Evolutionary conservation across 129 eudicot genomes (phyloP), one percentile per base, ranked within the genome.

Genomic region (Smallanthus sonchifolius): DNA sequence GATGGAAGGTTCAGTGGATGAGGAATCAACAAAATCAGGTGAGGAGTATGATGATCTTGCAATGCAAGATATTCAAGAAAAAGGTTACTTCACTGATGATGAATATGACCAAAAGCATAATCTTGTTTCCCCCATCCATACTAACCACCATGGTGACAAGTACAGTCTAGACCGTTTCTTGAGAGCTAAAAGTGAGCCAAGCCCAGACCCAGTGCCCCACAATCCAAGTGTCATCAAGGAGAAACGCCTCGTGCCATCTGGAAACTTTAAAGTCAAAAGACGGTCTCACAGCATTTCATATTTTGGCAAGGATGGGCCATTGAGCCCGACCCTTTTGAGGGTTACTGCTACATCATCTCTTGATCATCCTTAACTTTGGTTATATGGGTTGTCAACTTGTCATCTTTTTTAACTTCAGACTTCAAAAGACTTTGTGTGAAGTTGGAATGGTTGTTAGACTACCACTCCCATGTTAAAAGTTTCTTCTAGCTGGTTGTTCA

Each of bases 41-140:
- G 97, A 91, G 79, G 97, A 91, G 81, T 88, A 88, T 28, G 94
- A 88, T 43, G 97, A 91, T 79, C 92, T 91, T 34, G 97, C 97
- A 5, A 86, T 91, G 90, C 77, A 80, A 43, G 97, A 88, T 80
- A 77, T 73, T 65, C 86, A 77, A 73, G 85, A 85, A 20, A 84
- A 77, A 57, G 89, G 91, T 56, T 88, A 86, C 78, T 65, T 80
- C 69, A 80, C 92, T 6, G 98, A 88, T 76, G 82, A 84, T 39
- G 93, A 90, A 7, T 83, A 84, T 3, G 74, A 84, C 40, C 20
- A 76, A 14, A 67, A 35, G 64, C 76, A 72, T 30, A 76, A 62
- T 51, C 69, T 49, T 14, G 65, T 13, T 36, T 34, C 76, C 6
- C 74, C 62, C 10, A 66, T 82, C 54, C 67, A 77, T 40, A 73